These are phyloP conservation scores for Agapanthus africanus DNA, from an alignment of 106 monocot species.

Conservation along the genomic window DNA sequence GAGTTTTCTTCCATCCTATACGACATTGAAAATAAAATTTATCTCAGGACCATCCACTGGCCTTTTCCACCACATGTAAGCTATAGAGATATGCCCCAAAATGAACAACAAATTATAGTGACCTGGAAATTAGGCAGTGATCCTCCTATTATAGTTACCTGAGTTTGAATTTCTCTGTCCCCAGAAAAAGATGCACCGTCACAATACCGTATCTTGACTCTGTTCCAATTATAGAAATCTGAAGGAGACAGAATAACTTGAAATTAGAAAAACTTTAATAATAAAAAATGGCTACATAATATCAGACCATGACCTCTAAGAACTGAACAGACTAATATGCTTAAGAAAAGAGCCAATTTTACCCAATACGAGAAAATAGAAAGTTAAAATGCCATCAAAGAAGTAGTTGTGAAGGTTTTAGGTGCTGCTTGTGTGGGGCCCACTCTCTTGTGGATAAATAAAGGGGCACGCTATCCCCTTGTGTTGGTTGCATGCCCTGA, in stretches of 20 bases:
- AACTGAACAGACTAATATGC: not conserved
- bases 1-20: conserved; percentile 52
- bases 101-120: not conserved
- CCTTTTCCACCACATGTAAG: not conserved
- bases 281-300: not conserved
- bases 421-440: no score
- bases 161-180: conserved; percentile 26
- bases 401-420: no score
- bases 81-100: not conserved
- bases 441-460: no score
- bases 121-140: not conserved
- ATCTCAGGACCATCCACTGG: not conserved
- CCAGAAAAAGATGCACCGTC: conserved; percentile 91
- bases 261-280: not conserved
- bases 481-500: no score
- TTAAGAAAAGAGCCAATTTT: no score
- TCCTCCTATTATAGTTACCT: conserved; percentile 30
- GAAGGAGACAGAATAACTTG: conserved; percentile 11
- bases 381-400: not conserved
- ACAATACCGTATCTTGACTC: conserved; percentile 86
- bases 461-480: no score
- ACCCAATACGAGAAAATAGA: not conserved
- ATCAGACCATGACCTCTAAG: not conserved
- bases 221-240: conserved; percentile 99
- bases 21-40: not conserved